phyloP scores from a whole-genome alignment of 2,329 filamentous ascomycete genomes.

The Coniochaeta prunicola region DNA sequence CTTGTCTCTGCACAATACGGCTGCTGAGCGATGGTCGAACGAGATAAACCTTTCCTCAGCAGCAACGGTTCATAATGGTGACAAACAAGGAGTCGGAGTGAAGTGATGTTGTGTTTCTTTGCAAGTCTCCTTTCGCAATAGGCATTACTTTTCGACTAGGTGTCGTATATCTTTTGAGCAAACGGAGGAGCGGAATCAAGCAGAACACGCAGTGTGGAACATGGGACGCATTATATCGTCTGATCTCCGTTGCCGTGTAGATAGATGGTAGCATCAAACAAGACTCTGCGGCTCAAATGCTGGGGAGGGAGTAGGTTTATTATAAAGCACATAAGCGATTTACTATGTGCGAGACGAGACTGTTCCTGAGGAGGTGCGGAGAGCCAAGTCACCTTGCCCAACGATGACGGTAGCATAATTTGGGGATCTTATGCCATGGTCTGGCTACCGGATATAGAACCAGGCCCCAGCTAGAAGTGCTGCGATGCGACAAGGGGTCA shows the following conservation, averaged over 20 bases:
- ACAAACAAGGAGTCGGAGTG: not conserved
- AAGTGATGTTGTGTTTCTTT: not conserved
- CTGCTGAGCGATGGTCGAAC: constrained; percentile 6
- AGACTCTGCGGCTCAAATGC: constrained; percentile 19
- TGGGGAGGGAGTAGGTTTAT: constrained; percentile 24
- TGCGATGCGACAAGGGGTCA: constrained; percentile 31
- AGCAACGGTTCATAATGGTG: not conserved
- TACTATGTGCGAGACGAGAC: constrained; percentile 40
- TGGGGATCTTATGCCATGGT: constrained; percentile 52
- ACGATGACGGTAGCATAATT: constrained; percentile 49
- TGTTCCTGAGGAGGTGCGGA: constrained; percentile 37
- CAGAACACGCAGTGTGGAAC: constrained; percentile 19
- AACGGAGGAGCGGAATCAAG: constrained; percentile 2
- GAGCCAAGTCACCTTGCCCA: constrained; percentile 35
- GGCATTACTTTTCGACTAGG: too few species aligned
- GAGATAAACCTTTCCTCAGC: not conserved
- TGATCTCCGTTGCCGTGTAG: constrained; percentile 32
- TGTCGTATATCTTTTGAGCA: not conserved
- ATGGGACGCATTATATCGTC: constrained; percentile 39
- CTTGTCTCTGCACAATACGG: constrained; percentile 3
- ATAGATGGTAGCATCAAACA: constrained; percentile 13
- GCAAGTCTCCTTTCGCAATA: too few species aligned
- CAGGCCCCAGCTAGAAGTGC: constrained; percentile 31
- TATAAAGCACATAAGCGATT: constrained; percentile 29
- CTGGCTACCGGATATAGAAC: constrained; percentile 45